Conservation (phyloP, 768 basidiomycete genomes). For the Exidia glandulosa region DNA sequence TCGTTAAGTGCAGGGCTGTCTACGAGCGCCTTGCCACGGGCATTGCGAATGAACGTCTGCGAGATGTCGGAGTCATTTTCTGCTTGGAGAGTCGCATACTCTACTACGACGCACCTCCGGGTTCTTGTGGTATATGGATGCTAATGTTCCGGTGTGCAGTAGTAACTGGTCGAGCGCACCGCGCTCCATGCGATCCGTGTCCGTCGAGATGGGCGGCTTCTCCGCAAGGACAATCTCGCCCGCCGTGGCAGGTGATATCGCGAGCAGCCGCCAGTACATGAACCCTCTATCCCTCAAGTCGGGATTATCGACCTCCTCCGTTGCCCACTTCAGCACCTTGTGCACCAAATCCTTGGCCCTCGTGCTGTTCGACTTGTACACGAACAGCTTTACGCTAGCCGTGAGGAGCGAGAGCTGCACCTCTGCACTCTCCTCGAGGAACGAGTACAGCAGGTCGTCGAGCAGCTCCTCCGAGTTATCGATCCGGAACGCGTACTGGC, state of each 20-base stretch:
- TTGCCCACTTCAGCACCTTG: slow-evolving; percentile 93
- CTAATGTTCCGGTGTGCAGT: slow-evolving; percentile 85
- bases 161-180: slow-evolving; percentile 91
- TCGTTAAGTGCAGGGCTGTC: slow-evolving; percentile 88
- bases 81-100: background rate
- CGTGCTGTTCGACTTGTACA: slow-evolving; percentile 76
- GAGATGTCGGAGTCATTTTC: slow-evolving; percentile 1
- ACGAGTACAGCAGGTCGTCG: slow-evolving; percentile 80
- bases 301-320: slow-evolving; percentile 96
- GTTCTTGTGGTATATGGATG: slow-evolving; percentile 97
- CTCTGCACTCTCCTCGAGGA: slow-evolving; percentile 87
- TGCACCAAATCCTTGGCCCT: slow-evolving; percentile 82
- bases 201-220: slow-evolving; percentile 95
- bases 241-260: slow-evolving; percentile 82
- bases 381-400: slow-evolving; percentile 59
- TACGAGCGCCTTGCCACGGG: slow-evolving; percentile 65
- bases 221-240: slow-evolving; percentile 84
- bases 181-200: slow-evolving; percentile 95
- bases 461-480: slow-evolving; percentile 93
- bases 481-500: slow-evolving; percentile 95
- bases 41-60: slow-evolving; percentile 88
- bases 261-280: slow-evolving; percentile 98
- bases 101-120: slow-evolving; percentile 57
- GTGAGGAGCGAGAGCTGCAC: slow-evolving; percentile 40
- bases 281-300: slow-evolving; percentile 95